phyloP scores from a whole-genome alignment of 2,329 filamentous ascomycete species.

The Ascosphaera apis region DNA sequence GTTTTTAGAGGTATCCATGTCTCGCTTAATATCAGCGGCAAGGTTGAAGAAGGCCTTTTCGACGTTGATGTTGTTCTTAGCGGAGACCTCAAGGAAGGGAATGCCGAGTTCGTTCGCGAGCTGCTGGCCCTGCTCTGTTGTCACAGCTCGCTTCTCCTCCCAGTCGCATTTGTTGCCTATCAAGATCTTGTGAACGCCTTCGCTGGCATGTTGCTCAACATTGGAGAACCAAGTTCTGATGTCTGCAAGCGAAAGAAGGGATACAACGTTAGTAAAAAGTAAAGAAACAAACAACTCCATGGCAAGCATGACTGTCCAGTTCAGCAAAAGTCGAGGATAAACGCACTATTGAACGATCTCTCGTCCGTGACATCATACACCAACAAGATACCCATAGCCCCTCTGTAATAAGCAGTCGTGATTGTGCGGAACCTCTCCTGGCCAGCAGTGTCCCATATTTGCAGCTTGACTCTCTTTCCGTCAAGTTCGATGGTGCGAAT shows the following conservation, averaged over 20 bases:
- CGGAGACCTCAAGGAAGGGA: slow-evolving; percentile 93
- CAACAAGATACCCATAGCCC: slow-evolving; percentile 91
- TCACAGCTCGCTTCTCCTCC: slow-evolving; percentile 95
- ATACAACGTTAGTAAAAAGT: slow-evolving; percentile 3
- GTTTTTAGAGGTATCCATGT: slow-evolving; percentile 74
- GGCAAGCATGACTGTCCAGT: slow-evolving; percentile 3
- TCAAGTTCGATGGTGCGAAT: slow-evolving; percentile 97
- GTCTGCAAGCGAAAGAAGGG: slow-evolving; percentile 31
- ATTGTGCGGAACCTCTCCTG: slow-evolving; percentile 98
- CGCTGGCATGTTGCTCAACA: slow-evolving; percentile 91
- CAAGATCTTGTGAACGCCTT: slow-evolving; percentile 98
- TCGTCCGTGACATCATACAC: slow-evolving; percentile 98
- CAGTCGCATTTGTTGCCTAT: slow-evolving; percentile 99
- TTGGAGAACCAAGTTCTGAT: slow-evolving; percentile 99
- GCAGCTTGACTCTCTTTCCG: slow-evolving; percentile 94
- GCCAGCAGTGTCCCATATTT: slow-evolving; percentile 98
- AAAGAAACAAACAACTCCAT: slow-evolving; percentile 7
- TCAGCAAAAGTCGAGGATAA: slow-evolving; percentile 3
- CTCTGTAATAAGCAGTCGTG: slow-evolving; percentile 94
- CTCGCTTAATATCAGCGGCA: slow-evolving; percentile 93
- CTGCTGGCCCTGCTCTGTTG: slow-evolving; percentile 76
- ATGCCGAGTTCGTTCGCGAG: slow-evolving; percentile 91
- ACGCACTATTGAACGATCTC: slow-evolving; percentile 79
- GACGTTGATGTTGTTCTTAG: slow-evolving; percentile 99
- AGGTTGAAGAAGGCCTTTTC: slow-evolving; percentile 96